phyloP scores from a whole-genome alignment of 495 filamentous ascomycete genomes.

The Penicillium malachiteum region DNA sequence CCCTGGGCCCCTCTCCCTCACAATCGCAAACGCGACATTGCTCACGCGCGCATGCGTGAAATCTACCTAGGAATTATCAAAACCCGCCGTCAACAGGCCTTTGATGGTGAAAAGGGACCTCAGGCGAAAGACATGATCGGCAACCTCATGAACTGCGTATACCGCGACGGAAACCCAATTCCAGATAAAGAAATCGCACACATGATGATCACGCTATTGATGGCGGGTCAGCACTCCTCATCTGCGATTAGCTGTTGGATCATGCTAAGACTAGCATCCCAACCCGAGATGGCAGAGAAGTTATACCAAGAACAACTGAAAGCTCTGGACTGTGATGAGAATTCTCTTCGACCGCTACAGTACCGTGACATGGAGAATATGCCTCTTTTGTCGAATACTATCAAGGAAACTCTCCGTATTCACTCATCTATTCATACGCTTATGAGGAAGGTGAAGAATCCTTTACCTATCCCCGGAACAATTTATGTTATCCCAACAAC shows the following conservation, averaged over 20 bases:
- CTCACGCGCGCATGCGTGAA: conserved; percentile 71
- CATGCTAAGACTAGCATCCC: conserved; percentile 71
- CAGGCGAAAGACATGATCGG: conserved; percentile 68
- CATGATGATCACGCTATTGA: conserved; percentile 88
- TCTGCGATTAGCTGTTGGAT: conserved; percentile 81
- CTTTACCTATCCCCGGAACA: conserved; percentile 75
- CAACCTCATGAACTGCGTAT: conserved; percentile 76
- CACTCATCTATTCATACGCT: conserved; percentile 84
- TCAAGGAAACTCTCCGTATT: conserved; percentile 79
- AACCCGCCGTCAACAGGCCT: conserved; percentile 52
- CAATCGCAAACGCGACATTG: conserved; percentile 75
- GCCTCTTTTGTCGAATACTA: conserved; percentile 64
- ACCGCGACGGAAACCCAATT: conserved; percentile 69
- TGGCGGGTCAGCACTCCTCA: conserved; percentile 88
- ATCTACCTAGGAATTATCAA: conserved; percentile 78
- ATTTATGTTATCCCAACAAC: conserved; percentile 72
- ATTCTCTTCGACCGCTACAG: conserved; percentile 54
- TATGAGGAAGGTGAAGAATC: conserved; percentile 78
- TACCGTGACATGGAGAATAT: conserved; percentile 70
- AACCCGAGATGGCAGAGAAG: conserved; percentile 70
- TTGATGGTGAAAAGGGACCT: conserved; percentile 19
- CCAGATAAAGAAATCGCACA: conserved; percentile 82
- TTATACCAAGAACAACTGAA: conserved; percentile 72
- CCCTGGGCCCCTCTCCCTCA: conserved; percentile 85
- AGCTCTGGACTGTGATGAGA: conserved; percentile 54